Evolutionary conservation across 768 basidiomycete species (phyloP), one percentile per base, ranked within the genome.

Genomic region (Lactarius psammicola): DNA sequence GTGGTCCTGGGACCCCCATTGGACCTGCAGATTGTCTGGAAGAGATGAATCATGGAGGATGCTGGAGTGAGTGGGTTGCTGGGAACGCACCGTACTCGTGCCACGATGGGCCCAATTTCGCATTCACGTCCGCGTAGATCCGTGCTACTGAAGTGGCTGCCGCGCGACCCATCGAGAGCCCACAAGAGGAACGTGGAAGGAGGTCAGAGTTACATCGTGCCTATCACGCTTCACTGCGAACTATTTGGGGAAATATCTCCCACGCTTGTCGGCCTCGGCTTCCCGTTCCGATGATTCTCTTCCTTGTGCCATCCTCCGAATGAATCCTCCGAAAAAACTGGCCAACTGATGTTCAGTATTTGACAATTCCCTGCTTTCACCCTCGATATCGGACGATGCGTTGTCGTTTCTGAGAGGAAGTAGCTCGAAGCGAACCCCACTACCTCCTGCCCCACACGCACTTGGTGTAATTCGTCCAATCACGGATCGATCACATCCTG

Each of bases 1-100:
- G 77, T 96, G 93, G 78, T 97, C 95, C 79, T 98, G 95, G 7
- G 89, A 85, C 60, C 95, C 95, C 95, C 95, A 98, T 71, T 95
- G 92, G n/a, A 98, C 91, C 77, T 94, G 92, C 15, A 98, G 83
- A 76, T 95, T 95, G 82, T 98, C 93, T 94, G 74, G 66, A 69
- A 69, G 56, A 68, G 61, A 54, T 65, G 59, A 53, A 63, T 56
- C 69, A 49, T 38, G 13, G 31, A 23, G 10, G 30, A 56, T 30
- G 51, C 63, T 40, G 8, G 34, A 42, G 8, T 44, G 36, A 70
- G 40, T 51, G 4, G 63, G 49, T 23, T 34, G 34, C 61, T 26
- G 30, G 55, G 63, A 44, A 74, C 81, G 71, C 70, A 95, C 95
- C 95, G 75, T 97, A 97, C 85, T 97, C 95, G 76, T 94, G 89